phyloP scores from a whole-genome alignment of 2,329 filamentous ascomycete genomes.

The Endothia cerciana region DNA sequence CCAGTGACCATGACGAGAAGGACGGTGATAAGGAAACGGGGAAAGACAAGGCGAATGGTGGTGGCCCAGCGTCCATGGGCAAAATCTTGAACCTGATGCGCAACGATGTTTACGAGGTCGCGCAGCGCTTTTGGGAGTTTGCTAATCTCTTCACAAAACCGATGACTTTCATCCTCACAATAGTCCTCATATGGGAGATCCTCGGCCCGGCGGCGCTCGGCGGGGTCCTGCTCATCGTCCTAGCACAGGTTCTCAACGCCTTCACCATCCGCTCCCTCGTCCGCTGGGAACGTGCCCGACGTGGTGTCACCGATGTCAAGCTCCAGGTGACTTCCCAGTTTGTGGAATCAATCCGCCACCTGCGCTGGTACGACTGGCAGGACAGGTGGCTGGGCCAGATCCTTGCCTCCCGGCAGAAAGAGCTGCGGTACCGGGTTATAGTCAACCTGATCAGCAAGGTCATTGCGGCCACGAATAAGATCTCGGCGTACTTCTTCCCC shows the following conservation, averaged over 20 bases:
- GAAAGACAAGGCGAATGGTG: conserved; percentile 28
- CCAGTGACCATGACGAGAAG: conserved; percentile 38
- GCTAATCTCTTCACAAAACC: conserved; percentile 76
- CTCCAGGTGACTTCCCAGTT: conserved; percentile 84
- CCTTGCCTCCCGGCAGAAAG: conserved; percentile 67
- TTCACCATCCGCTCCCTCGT: conserved; percentile 69
- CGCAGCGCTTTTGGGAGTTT: conserved; percentile 88
- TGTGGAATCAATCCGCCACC: conserved; percentile 80
- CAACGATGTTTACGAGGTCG: conserved; percentile 79
- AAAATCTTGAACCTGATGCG: conserved; percentile 90
- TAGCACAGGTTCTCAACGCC: conserved; percentile 72
- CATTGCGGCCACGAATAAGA: conserved; percentile 71
- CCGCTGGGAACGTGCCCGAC: conserved; percentile 70
- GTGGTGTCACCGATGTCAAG: conserved; percentile 74
- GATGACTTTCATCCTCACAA: conserved; percentile 73
- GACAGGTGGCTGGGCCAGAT: conserved; percentile 72
- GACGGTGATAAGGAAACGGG: conserved; percentile 36
- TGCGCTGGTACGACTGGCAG: conserved; percentile 85
- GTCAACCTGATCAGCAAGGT: conserved; percentile 64
- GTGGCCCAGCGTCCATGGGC: conserved; percentile 73
- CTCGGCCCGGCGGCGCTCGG: conserved; percentile 80
- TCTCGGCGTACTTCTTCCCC: conserved; percentile 76
- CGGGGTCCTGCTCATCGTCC: conserved; percentile 69
- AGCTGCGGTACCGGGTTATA: conserved; percentile 67
- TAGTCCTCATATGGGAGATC: conserved; percentile 74